A percentile compares a stretch with the other conserved stretches of the same genome.
These are phyloP conservation scores for Trypanosoma lewisi DNA, from an alignment of 208 protist genomes.

Conservation along the genomic window DNA sequence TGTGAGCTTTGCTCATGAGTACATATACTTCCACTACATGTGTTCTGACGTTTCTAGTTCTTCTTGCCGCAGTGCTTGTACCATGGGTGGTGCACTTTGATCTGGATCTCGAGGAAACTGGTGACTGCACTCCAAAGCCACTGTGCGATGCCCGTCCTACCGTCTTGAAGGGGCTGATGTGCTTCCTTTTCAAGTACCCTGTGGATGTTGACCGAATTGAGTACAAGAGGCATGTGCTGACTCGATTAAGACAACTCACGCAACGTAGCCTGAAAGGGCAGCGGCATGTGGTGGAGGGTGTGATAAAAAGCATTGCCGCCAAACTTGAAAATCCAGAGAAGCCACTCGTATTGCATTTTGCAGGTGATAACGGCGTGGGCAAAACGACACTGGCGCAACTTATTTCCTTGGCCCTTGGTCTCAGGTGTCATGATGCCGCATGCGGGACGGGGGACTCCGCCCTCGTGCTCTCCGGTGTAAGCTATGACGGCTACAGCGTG, in stretches of 20 bases:
- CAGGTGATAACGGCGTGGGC: conserved; percentile 82
- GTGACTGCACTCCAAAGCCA: conserved; percentile 4
- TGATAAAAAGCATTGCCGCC: conserved; percentile 35
- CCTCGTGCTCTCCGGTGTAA: conserved; percentile 53
- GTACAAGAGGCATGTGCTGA: conserved; percentile 38
- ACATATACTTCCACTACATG: background rate
- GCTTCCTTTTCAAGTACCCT: conserved; percentile 14
- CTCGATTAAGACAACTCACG: conserved; percentile 31
- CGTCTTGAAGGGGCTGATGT: conserved; percentile 7
- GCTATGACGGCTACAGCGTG: conserved; percentile 55
- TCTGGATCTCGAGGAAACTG: background rate
- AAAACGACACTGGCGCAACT: conserved; percentile 70
- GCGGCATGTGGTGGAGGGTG: conserved; percentile 29
- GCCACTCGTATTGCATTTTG: conserved; percentile 69
- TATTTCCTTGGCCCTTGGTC: conserved; percentile 63
- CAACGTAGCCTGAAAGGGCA: conserved; percentile 46
- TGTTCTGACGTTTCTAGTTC: background rate
- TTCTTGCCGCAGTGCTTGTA: background rate
- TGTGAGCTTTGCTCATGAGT: background rate
- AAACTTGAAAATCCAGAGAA: conserved; percentile 52
- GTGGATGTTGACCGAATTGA: conserved; percentile 13
- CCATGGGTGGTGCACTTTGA: conserved; percentile 6
- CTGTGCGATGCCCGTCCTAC: conserved; percentile 6
- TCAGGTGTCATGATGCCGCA: conserved; percentile 38
- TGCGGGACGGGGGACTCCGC: conserved; percentile 57